phyloP scores from a whole-genome alignment of 2,329 filamentous ascomycete genomes.

The Anisogramma anomala region DNA sequence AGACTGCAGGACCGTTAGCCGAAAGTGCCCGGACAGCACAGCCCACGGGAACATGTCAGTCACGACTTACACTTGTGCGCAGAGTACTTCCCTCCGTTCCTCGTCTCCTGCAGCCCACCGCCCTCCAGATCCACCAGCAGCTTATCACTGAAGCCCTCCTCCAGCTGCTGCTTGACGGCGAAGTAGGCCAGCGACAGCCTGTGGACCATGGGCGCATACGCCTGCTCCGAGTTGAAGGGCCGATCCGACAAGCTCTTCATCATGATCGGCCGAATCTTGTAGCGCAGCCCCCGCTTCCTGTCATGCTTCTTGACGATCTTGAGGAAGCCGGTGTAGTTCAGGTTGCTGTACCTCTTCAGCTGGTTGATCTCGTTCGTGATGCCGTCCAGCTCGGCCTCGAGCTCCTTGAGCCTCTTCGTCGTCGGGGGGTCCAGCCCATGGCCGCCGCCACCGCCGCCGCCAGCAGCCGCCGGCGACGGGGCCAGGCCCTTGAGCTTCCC shows the following conservation, averaged over 20 bases:
- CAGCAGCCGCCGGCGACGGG: conserved; percentile 43
- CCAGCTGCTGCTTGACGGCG: conserved; percentile 75
- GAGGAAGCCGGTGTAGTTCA: conserved; percentile 96
- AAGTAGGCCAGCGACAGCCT: conserved; percentile 93
- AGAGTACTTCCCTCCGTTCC: conserved; percentile 62
- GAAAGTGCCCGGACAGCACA: background rate
- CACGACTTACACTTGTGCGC: conserved; percentile 66
- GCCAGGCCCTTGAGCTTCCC: conserved; percentile 72
- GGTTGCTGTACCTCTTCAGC: conserved; percentile 85
- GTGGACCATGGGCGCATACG: conserved; percentile 81
- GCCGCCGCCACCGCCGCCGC: conserved; percentile 28
- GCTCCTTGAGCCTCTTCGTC: conserved; percentile 50
- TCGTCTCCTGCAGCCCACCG: conserved; percentile 31
- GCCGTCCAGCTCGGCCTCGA: conserved; percentile 67
- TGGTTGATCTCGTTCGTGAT: conserved; percentile 88
- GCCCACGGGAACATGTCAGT: too few relatives aligned
- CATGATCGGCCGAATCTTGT: conserved; percentile 83
- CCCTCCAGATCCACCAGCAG: conserved; percentile 12
- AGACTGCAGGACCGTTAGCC: conserved; percentile 46
- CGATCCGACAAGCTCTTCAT: conserved; percentile 79
- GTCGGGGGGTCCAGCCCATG: conserved; percentile 30
- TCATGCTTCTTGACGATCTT: conserved; percentile 99
- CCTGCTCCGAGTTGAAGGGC: conserved; percentile 84
- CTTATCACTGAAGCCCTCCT: conserved; percentile 33
- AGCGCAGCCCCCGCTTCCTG: conserved; percentile 73